Base-by-base conservation (phyloP, 129 eudicot genomes). In the Kitagawia praeruptora region DNA sequence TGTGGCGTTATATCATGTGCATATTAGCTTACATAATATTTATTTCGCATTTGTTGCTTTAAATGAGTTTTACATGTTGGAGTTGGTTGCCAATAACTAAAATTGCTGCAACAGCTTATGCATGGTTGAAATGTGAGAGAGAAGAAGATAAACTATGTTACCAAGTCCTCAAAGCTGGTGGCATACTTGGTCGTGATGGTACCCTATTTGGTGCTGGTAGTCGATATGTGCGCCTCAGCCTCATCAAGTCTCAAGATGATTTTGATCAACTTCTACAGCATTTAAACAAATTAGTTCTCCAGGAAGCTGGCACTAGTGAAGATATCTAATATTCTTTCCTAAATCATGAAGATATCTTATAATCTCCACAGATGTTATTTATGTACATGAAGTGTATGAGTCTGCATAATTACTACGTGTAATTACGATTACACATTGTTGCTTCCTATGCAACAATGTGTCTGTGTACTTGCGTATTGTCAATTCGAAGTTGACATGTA, bases 211-310 rank as follows among this genome's bases (percentile, higher is more conserved):
- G 53, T 42, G 53, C 76, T 21, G 4, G 53, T 4, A 42, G 53
- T 21, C 18, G 19, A 37, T 23, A 42, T 11, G 76, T 72, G 51
- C 76, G 53, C 34, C 37, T 42, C 7, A 73, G 53, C 16, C 76
- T 73, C 37, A 73, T 72, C 76, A 73, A 42, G 53, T 13, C 53
- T 18, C 53, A 42, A 42, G 53, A 42, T n/a, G 53, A 42, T 42
- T 73, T 73, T n/a, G 53, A 42, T 4, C 76, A 28, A 42, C 11
- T 73, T 9, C 7, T 72, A 11, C 76, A 40, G 5, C 49, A 37
- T 40, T 41, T 72, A 3, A 72, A 72, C 49, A 23, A 72, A 40
- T 72, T 72, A 72, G 76, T 72, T 23, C 51, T 73, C 25, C 76
- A 73, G 31, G 76, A 73, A 42, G 37, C 8, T 42, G 25, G 14